Evolutionary conservation across 169 alveolate species (phyloP).

Genomic region (Plasmodium relictum): DNA sequence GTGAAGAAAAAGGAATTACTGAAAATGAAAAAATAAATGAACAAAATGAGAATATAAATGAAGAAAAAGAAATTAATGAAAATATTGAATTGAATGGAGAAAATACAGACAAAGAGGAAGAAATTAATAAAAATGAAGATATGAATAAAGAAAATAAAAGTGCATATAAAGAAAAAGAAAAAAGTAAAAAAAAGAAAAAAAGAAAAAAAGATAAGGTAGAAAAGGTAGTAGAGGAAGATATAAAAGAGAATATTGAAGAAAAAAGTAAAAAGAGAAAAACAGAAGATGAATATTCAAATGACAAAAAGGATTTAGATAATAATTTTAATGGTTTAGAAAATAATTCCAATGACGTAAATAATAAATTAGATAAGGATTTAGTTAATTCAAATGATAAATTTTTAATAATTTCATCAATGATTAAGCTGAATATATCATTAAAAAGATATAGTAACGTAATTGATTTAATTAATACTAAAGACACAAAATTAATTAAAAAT

Average conservation of each 20-base stretch:
- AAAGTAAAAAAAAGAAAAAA: not conserved
- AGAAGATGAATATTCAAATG: not conserved
- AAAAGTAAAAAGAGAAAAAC: not conserved
- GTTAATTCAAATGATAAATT: constrained; percentile 18
- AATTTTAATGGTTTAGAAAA: not conserved
- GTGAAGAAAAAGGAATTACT: not conserved
- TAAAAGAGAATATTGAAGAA: not conserved
- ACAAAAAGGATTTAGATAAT: not conserved
- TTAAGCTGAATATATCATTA: constrained; percentile 56
- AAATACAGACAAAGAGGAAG: not conserved
- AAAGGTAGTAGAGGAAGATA: not conserved
- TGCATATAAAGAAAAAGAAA: not conserved
- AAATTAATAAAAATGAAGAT: not conserved
- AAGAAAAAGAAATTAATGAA: not conserved
- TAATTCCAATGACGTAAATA: not conserved
- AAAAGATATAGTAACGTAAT: constrained; percentile 8
- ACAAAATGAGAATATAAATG: not conserved
- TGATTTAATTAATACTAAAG: not conserved
- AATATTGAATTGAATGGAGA: too few species aligned
- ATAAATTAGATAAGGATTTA: not conserved
- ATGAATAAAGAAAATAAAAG: not conserved
- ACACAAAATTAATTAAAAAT: constrained; percentile 9
- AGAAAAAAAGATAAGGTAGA: not conserved
- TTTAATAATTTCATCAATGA: constrained; percentile 25
- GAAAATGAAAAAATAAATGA: not conserved